A percentile compares a stretch with the other conserved stretches of the same genome.
Evolutionary conservation across 169 alveolate species (phyloP).

Genomic region (Besnoitia besnoiti): DNA sequence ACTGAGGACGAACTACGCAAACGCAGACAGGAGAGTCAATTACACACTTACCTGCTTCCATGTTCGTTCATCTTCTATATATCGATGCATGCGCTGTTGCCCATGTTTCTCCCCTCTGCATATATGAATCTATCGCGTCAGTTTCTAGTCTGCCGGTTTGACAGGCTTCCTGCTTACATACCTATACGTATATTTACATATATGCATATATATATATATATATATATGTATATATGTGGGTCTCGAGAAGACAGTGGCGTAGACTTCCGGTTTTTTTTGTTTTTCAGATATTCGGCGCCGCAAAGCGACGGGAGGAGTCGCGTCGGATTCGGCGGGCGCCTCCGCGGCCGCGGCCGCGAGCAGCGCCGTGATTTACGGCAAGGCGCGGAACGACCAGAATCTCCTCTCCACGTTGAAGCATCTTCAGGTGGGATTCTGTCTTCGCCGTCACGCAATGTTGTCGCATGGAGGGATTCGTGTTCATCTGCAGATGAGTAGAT

Average conservation of each 20-base stretch:
- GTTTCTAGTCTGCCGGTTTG: too few species aligned
- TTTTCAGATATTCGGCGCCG: not conserved
- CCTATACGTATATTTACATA: too few species aligned
- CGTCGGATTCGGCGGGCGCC: not conserved
- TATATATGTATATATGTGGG: too few species aligned
- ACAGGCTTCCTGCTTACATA: too few species aligned
- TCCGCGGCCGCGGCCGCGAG: not conserved
- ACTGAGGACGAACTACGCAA: too few species aligned
- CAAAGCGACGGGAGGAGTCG: not conserved
- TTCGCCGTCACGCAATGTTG: not conserved
- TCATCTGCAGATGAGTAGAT: not conserved
- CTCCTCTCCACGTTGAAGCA: constrained; percentile 16
- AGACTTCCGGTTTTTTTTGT: not conserved
- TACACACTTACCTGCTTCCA: too few species aligned
- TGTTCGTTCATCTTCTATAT: too few species aligned
- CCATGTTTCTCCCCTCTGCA: too few species aligned
- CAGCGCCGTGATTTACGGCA: constrained; percentile 3
- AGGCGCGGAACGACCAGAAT: not conserved
- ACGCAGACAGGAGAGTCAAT: too few species aligned
- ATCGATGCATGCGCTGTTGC: too few species aligned
- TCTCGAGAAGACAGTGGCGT: not conserved
- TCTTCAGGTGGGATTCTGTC: not conserved
- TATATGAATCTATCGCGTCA: too few species aligned
- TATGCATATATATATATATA: too few species aligned
- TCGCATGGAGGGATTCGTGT: not conserved